Base-by-base conservation (phyloP, 163 green algal species). In the Trebouxiophyceae sp. region DNA sequence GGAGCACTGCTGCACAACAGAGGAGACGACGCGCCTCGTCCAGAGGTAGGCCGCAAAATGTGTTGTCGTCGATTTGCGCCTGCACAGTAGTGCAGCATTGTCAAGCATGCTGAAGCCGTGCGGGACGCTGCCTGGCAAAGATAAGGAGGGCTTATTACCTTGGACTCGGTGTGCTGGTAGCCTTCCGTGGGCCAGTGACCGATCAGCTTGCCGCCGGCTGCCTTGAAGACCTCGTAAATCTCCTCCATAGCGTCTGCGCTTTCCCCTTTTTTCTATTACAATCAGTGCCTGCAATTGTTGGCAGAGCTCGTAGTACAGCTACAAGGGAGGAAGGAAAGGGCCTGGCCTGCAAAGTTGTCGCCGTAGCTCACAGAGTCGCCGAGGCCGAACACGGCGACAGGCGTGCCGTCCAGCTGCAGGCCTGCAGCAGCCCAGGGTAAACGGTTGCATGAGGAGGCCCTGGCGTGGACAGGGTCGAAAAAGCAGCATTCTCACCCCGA, bases 241-340 rank as follows among this genome's bases (percentile, higher is more conserved):
- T 86, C 79, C 66, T 83, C 79, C 67, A 83, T 80, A 5, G 75
- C 73, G 60, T 86, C 79, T 50, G 39, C 39, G n/a, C n/a, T n/a
- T n/a, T n/a, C n/a, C n/a, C n/a, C n/a, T n/a, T n/a, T n/a, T n/a
- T n/a, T n/a, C n/a, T n/a, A n/a, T n/a, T n/a, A n/a, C n/a, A n/a
- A n/a, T n/a, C n/a, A n/a, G n/a, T n/a, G n/a, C n/a, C n/a, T n/a
- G n/a, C n/a, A n/a, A n/a, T n/a, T n/a, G n/a, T n/a, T n/a, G n/a
- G n/a, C n/a, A n/a, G n/a, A n/a, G n/a, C n/a, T n/a, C n/a, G n/a
- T n/a, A n/a, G n/a, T n/a, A n/a, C n/a, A n/a, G 12, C 39, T 50
- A 50, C 19, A n/a, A 50, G 39, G 39, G 12, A 50, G 19, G 39
- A 16, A 16, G 39, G 39, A 50, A 50, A 50, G 39, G 39, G 12